Percentiles rank a stretch among this genome's conserved stretches.
Conservation (phyloP, 306 rosid species). For the Quercus aquifolioides region DNA sequence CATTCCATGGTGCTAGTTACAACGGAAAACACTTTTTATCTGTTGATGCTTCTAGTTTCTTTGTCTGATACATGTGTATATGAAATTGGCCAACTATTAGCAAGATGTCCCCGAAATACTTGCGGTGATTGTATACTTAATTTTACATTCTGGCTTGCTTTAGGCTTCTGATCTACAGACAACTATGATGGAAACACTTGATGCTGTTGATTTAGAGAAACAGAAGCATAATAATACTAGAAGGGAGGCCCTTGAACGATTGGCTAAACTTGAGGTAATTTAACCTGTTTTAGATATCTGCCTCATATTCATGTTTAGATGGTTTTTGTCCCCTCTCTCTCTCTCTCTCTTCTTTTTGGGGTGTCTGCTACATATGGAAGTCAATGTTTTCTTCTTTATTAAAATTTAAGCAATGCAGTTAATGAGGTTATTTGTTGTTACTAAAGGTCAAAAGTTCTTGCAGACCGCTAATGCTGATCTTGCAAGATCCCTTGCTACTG, state of each 20-base stretch:
- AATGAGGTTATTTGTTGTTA: constrained; percentile 25
- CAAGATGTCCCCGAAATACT: neutral
- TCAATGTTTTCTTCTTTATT: constrained; percentile 7
- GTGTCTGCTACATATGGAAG: neutral
- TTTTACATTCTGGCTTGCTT: constrained; percentile 15
- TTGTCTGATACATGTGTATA: neutral
- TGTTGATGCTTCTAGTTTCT: neutral
- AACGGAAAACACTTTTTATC: neutral
- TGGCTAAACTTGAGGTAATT: constrained; percentile 87
- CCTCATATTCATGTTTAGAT: neutral
- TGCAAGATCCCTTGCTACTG: constrained; percentile 79
- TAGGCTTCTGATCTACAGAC: constrained; percentile 93
- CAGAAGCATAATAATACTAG: constrained; percentile 92
- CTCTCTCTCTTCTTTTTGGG: neutral
- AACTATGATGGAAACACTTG: constrained; percentile 92
- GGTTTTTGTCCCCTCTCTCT: neutral
- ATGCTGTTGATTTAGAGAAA: constrained; percentile 92
- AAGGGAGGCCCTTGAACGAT: constrained; percentile 69
- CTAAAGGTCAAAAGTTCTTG: constrained; percentile 47
- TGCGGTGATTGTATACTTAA: constrained; percentile 8
- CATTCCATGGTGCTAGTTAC: neutral
- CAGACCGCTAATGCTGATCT: constrained; percentile 94
- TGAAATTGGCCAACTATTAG: neutral
- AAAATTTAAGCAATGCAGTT: constrained; percentile 17
- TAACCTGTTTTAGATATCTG: constrained; percentile 11